Percentiles rank a stretch among this genome's conserved stretches.
phyloP scores from a whole-genome alignment of 1,284 basidiomycete species.

The Laetiporus sulphureus region DNA sequence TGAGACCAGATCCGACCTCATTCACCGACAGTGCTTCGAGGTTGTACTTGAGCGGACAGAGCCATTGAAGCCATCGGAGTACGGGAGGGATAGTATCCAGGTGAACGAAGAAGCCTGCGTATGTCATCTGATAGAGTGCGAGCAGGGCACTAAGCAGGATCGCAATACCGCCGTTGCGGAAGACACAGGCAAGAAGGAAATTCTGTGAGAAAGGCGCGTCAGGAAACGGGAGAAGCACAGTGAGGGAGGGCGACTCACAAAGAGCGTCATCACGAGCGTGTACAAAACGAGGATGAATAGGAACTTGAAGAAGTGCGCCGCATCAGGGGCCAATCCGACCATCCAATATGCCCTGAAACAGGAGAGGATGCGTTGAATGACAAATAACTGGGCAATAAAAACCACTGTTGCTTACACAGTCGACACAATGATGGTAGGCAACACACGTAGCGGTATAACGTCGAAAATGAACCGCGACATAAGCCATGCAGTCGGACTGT shows the following conservation, averaged over 20 bases:
- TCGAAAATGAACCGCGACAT: conserved; percentile 82
- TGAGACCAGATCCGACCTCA: conserved; percentile 79
- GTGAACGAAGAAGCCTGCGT: conserved; percentile 83
- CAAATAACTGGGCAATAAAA: no score
- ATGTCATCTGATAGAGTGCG: conserved; percentile 80
- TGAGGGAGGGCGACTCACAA: conserved; percentile 41
- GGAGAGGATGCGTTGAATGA: conserved; percentile 12
- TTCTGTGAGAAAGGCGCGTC: conserved; percentile 45
- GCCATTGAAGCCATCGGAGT: conserved; percentile 83
- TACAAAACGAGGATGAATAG: conserved; percentile 40
- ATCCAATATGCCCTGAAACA: conserved; percentile 77
- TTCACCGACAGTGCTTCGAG: conserved; percentile 85
- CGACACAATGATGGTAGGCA: conserved; percentile 79
- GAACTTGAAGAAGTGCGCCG: conserved; percentile 32
- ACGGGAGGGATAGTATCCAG: conserved; percentile 74
- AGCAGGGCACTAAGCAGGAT: conserved; percentile 76
- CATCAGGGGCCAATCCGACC: conserved; percentile 69
- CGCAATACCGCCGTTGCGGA: conserved; percentile 82
- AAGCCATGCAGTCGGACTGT: conserved; percentile 82
- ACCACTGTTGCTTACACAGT: conserved; percentile 53
- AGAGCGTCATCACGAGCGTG: conserved; percentile 78
- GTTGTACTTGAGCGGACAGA: conserved; percentile 64
- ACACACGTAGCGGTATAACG: conserved; percentile 74
- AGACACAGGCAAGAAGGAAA: conserved; percentile 76
- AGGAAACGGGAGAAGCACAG: not conserved